These are phyloP conservation scores for Sclerotinia minor DNA, from an alignment of 2,329 filamentous ascomycete species.

Conservation along the genomic window DNA sequence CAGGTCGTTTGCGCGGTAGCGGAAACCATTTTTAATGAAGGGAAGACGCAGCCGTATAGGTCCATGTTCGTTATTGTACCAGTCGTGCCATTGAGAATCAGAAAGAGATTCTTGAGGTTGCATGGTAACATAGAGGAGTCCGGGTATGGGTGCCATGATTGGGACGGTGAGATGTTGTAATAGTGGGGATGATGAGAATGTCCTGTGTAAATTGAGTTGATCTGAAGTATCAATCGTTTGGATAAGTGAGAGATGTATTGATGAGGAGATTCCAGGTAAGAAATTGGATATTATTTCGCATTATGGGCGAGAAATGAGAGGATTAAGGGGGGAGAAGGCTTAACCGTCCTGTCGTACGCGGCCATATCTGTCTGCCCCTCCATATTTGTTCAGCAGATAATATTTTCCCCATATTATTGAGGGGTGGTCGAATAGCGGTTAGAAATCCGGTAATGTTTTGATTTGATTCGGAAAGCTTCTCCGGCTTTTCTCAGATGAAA, in stretches of 20 bases:
- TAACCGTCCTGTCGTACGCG: slow-evolving; percentile 18
- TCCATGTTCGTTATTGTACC: slow-evolving; percentile 94
- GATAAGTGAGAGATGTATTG: not conserved
- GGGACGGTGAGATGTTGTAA: not conserved
- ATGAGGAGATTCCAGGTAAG: not conserved
- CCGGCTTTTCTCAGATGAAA: slow-evolving; percentile 4
- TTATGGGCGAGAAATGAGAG: not conserved
- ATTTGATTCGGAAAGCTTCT: slow-evolving; percentile 10
- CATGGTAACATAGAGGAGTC: slow-evolving; percentile 85
- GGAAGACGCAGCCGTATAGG: slow-evolving; percentile 75
- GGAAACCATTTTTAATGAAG: slow-evolving; percentile 74
- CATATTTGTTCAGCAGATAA: slow-evolving; percentile 4
- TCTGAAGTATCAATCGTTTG: not conserved
- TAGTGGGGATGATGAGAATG: not conserved
- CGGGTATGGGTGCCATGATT: slow-evolving; percentile 45
- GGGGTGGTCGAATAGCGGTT: not conserved
- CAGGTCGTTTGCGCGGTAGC: slow-evolving; percentile 68
- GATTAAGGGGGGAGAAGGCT: slow-evolving; percentile 22
- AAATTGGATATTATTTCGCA: not conserved
- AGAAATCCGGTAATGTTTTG: slow-evolving; percentile 10
- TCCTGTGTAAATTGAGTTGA: not conserved
- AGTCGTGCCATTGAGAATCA: slow-evolving; percentile 76
- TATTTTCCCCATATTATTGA: slow-evolving; percentile 13
- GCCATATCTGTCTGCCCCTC: slow-evolving; percentile 19
- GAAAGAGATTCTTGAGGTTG: slow-evolving; percentile 65